Conservation (phyloP, 2,329 filamentous ascomycete genomes). For the Aspergillus unguis region DNA sequence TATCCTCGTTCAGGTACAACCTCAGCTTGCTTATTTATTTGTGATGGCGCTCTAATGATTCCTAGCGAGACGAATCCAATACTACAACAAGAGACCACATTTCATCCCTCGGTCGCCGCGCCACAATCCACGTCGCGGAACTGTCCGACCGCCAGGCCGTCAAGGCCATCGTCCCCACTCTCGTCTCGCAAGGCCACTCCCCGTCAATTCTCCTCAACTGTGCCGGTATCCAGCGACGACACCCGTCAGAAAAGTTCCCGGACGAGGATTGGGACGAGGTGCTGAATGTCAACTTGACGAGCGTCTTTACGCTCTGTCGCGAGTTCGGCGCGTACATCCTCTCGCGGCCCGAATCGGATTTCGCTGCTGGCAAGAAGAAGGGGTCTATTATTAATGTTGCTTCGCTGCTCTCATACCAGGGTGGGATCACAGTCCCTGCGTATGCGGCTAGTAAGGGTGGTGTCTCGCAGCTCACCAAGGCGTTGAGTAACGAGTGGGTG, state of each 20-base stretch:
- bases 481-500: constrained; percentile 82
- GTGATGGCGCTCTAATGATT: neutral
- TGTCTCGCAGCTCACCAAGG: constrained; percentile 79
- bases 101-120: constrained; percentile 39
- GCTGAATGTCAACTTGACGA: constrained; percentile 68
- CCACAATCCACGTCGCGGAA: constrained; percentile 44
- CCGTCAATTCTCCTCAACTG: constrained; percentile 81
- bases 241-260: constrained; percentile 72
- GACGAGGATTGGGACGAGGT: constrained; percentile 75
- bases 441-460: constrained; percentile 86
- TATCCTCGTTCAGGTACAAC: constrained; percentile 39
- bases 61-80: constrained; percentile 53
- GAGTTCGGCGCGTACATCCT: constrained; percentile 37
- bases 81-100: constrained; percentile 44
- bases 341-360: constrained; percentile 28
- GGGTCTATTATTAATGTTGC: constrained; percentile 74
- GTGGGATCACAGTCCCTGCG: constrained; percentile 81
- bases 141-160: constrained; percentile 42
- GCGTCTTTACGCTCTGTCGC: constrained; percentile 27
- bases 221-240: constrained; percentile 78
- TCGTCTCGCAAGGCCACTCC: constrained; percentile 47
- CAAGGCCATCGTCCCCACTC: constrained; percentile 38
- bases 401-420: constrained; percentile 77
- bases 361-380: constrained; percentile 4
- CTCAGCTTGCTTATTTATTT: neutral